Conservation (phyloP, 768 basidiomycete genomes). For the Vararia minispora region DNA sequence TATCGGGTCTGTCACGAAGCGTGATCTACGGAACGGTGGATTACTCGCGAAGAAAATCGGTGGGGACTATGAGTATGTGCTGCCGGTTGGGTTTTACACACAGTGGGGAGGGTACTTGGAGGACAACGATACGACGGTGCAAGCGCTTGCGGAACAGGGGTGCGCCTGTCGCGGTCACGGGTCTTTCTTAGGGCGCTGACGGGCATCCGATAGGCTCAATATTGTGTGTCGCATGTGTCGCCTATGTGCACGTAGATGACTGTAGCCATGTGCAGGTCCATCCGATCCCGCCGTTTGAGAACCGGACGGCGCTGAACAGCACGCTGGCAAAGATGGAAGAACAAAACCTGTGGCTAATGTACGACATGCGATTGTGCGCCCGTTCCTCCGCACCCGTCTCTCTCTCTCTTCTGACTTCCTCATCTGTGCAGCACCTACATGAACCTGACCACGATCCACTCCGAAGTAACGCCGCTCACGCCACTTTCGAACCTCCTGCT, state of each 20-base stretch:
- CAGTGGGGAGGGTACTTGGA: conserved; percentile 43
- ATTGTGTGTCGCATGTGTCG: conserved; percentile 31
- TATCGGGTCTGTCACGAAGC: conserved; percentile 32
- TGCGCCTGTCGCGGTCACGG: conserved; percentile 5
- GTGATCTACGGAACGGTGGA: conserved; percentile 34
- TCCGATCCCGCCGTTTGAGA: conserved; percentile 55
- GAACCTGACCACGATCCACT: conserved; percentile 48
- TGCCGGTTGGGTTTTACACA: conserved; percentile 72
- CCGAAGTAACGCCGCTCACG: conserved; percentile 61
- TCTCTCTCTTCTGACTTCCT: neutral
- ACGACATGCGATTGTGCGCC: conserved; percentile 60
- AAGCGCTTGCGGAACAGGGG: conserved; percentile 52
- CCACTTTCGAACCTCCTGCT: conserved; percentile 55
- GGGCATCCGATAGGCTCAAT: conserved; percentile 23
- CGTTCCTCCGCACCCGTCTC: neutral
- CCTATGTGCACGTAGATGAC: too few relatives aligned
- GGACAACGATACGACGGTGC: conserved; percentile 37
- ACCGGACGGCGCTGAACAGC: conserved; percentile 41
- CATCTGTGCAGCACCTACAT: conserved; percentile 39
- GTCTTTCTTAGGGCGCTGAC: conserved; percentile 3
- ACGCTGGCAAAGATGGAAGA: conserved; percentile 66
- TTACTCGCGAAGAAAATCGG: conserved; percentile 27
- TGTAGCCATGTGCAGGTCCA: conserved; percentile 38
- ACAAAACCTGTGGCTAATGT: conserved; percentile 64
- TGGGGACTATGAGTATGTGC: conserved; percentile 25